Percentiles rank a stretch among this genome's conserved stretches.
Conservation (phyloP, 164 flowering plant genomes). For the Vitis cinerea region DNA sequence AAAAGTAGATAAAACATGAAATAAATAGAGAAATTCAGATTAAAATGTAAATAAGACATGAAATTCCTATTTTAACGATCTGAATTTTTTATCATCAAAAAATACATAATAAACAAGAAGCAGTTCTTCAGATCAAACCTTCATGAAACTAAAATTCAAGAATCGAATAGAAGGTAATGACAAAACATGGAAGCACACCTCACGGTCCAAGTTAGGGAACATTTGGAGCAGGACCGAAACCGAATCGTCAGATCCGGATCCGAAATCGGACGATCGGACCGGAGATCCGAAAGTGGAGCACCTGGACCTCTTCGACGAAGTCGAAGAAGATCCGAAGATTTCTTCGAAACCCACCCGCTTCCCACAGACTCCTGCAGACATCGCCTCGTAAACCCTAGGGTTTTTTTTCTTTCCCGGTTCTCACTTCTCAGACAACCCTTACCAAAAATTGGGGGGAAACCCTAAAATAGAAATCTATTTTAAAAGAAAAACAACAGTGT, state of each 20-base stretch:
- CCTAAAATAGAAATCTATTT: too few species aligned
- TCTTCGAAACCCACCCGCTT: constrained; percentile 36
- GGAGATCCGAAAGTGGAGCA: constrained; percentile 26
- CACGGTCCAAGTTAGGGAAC: constrained; percentile 28
- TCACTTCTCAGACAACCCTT: too few species aligned
- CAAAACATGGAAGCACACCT: constrained; percentile 17
- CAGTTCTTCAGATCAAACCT: too few species aligned
- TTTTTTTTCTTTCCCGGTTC: neutral
- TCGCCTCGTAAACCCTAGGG: constrained; percentile 18
- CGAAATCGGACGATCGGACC: constrained; percentile 9
- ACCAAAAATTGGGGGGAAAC: too few species aligned
- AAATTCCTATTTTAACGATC: too few species aligned
- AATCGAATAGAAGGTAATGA: neutral
- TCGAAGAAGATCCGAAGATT: constrained; percentile 22
- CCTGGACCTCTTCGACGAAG: constrained; percentile 27
- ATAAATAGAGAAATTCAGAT: too few species aligned
- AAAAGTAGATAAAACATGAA: too few species aligned
- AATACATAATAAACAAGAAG: neutral
- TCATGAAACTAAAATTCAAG: neutral
- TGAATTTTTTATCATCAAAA: neutral
- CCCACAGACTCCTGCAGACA: constrained; percentile 37
- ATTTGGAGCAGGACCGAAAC: constrained; percentile 17
- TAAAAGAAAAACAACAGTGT: too few species aligned
- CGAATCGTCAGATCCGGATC: constrained; percentile 23
- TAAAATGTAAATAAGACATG: too few species aligned